Conservation (phyloP, 768 basidiomycete species). For the Russula sp. region DNA sequence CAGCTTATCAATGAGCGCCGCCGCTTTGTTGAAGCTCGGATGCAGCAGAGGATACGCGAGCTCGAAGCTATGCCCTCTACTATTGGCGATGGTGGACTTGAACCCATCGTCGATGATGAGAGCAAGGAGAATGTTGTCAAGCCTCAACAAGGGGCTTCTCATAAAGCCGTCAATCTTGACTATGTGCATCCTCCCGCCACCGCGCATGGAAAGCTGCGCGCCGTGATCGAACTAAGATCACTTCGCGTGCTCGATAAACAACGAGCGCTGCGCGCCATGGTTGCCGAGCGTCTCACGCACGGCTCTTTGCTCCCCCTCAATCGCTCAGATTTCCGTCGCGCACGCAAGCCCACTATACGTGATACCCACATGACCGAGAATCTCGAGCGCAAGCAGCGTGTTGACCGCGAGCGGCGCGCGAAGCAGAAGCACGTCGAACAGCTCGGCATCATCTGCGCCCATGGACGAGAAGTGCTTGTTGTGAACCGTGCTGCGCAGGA, state of each 20-base stretch:
- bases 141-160: slow-evolving; percentile 17
- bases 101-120: slow-evolving; percentile 40
- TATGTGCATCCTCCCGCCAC: slow-evolving; percentile 48
- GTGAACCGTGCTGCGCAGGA: slow-evolving; percentile 54
- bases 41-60: slow-evolving; percentile 84
- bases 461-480: slow-evolving; percentile 71
- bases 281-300: slow-evolving; percentile 83
- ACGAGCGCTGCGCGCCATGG: slow-evolving; percentile 73
- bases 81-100: slow-evolving; percentile 71
- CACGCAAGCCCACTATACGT: slow-evolving; percentile 77
- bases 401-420: slow-evolving; percentile 87
- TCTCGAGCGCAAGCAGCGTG: slow-evolving; percentile 84
- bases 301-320: slow-evolving; percentile 87
- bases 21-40: slow-evolving; percentile 81
- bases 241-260: slow-evolving; percentile 89
- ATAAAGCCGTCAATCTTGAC: slow-evolving; percentile 30
- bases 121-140: slow-evolving; percentile 33
- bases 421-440: slow-evolving; percentile 97
- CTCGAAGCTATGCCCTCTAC: slow-evolving; percentile 75
- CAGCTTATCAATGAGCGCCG: slow-evolving; percentile 89
- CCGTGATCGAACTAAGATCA: slow-evolving; percentile 89
- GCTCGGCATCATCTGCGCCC: slow-evolving; percentile 75
- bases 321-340: slow-evolving; percentile 84
- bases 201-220: slow-evolving; percentile 78
- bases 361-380: slow-evolving; percentile 88